phyloP scores from a whole-genome alignment of 140 eudicot genomes.

The Oenanthe javanica region DNA sequence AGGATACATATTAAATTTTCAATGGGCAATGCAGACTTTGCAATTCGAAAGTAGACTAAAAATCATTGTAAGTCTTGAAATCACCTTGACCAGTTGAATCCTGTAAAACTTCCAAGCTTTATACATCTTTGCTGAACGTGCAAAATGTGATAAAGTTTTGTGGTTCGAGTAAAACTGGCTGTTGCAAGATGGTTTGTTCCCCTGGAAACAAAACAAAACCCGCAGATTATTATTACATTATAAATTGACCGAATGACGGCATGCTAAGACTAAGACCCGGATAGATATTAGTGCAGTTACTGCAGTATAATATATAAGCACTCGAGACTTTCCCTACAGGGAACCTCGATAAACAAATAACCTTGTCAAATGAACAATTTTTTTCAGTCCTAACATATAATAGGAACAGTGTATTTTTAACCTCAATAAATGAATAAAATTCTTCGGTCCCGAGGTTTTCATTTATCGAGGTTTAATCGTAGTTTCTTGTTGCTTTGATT shows the following conservation, averaged over 20 bases:
- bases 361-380: too few species aligned
- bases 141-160: constrained; percentile 72
- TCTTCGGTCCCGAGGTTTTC: too few species aligned
- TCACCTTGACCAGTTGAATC: constrained; percentile 81
- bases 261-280: neutral
- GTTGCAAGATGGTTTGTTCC: constrained; percentile 85
- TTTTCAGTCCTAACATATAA: too few species aligned
- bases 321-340: neutral
- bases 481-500: neutral
- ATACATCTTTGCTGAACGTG: constrained; percentile 84
- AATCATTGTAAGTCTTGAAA: neutral
- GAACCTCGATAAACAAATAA: too few species aligned
- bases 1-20: neutral
- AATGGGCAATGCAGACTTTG: neutral
- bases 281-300: too few species aligned
- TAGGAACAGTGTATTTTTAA: too few species aligned
- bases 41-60: neutral
- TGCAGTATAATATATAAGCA: neutral
- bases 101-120: constrained; percentile 97
- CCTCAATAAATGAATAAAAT: too few species aligned
- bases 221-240: neutral
- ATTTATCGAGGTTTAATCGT: too few species aligned
- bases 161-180: constrained; percentile 83
- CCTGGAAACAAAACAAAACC: constrained; percentile 34
- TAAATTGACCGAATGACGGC: constrained; percentile 6